Evolutionary conservation across 2,329 filamentous ascomycete genomes (phyloP), one percentile per base, ranked within the genome.

Genomic region (Tothia fuscella): DNA sequence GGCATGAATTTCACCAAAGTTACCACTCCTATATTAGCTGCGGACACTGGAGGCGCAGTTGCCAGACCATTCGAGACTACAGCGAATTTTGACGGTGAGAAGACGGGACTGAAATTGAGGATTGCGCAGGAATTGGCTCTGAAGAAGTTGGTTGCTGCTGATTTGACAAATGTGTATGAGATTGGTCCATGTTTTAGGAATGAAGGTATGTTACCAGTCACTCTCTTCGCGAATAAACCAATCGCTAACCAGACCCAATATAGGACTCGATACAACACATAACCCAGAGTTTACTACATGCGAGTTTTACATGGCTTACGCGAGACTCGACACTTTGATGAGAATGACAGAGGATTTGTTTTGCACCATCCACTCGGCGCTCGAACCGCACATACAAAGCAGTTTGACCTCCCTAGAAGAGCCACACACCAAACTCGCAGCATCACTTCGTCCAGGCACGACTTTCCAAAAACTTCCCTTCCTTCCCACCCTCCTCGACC

Each of bases 201-300:
- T 57, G 91, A 98, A 65, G 85, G 86, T 59, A 65, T 34, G 52
- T 13, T n/a, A 16, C 6, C 16, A 6, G n/a, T 46, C 16, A 7
- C 10, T 17, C 20, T 29, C 26, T 29, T 29, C 10, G 10, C 26
- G 10, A 10, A 29, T 14, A 10, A 30, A 4, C 6, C 17, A 12
- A 40, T n/a, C 4, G 6, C 38, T 40, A 40, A 40, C 17, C 7
- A 13, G 30, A 3, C 9, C 6, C 7, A 28, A n/a, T n/a, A n/a
- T n/a, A 67, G 71, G 72, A 1, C 61, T 94, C 26, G 88, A 95
- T 58, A 74, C 74, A 22, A 94, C 86, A 0, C 91, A 98, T 58
- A 98, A 98, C 56, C 89, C 91, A 0, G 91, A 98, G 57, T 98
- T 96, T 63, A 91, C 84, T 33, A 96, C 85, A 46, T 96, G 89